phyloP scores from a whole-genome alignment of 1,284 basidiomycete genomes.

The Earliella scabrosa region DNA sequence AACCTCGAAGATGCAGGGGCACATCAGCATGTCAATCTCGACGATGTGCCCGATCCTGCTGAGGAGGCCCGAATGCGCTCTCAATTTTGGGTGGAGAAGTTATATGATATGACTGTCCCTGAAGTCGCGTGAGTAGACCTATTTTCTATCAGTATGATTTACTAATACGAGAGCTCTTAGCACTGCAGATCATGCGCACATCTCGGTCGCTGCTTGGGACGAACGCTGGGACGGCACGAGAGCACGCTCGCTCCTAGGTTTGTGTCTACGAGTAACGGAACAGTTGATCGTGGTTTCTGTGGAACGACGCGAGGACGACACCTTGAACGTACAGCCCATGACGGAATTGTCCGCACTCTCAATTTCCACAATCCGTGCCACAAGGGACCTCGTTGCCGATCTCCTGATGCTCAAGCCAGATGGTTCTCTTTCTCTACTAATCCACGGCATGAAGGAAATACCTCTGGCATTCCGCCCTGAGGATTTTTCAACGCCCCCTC shows the following conservation, averaged over 20 bases:
- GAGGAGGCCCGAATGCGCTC: constrained; percentile 70
- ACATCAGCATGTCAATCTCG: constrained; percentile 46
- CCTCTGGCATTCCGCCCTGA: constrained; percentile 30
- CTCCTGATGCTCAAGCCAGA: constrained; percentile 65
- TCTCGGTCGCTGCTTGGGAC: constrained; percentile 66
- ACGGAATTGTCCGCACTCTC: constrained; percentile 52
- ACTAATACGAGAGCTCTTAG: constrained; percentile 11
- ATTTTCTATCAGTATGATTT: constrained; percentile 6
- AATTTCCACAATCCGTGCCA: constrained; percentile 61
- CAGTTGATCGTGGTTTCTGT: constrained; percentile 55
- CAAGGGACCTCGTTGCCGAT: constrained; percentile 67
- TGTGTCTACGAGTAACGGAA: constrained; percentile 57
- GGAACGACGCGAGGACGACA: constrained; percentile 42
- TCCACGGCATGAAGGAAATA: constrained; percentile 61
- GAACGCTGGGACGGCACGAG: constrained; percentile 61
- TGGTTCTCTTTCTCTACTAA: constrained; percentile 56
- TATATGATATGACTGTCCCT: constrained; percentile 55
- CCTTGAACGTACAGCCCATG: constrained; percentile 45
- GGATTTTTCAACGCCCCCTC: constrained; percentile 26
- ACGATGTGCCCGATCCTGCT: constrained; percentile 42
- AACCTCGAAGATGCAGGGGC: constrained; percentile 70
- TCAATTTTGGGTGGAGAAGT: constrained; percentile 66
- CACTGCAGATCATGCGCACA: constrained; percentile 36
- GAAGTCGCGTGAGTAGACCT: constrained; percentile 51
- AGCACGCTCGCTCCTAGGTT: constrained; percentile 56